These are phyloP conservation scores for Mimosa bimucronata DNA, from an alignment of 306 rosid species.

Conservation along the genomic window DNA sequence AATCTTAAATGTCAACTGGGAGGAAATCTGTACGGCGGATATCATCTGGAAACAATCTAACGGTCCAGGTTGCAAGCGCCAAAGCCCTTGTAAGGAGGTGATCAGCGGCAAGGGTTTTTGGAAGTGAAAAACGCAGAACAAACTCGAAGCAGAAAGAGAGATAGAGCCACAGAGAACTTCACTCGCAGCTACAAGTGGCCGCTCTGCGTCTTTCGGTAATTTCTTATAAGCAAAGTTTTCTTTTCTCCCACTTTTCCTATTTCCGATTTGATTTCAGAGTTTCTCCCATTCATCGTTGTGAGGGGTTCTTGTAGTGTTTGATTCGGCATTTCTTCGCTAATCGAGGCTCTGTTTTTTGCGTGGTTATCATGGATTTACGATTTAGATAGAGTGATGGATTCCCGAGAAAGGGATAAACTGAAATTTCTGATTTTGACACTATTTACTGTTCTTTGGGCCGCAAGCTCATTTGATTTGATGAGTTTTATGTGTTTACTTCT, in stretches of 20 bases:
- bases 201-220: slow-evolving; percentile 25
- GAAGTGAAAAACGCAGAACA: background rate
- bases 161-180: slow-evolving; percentile 8
- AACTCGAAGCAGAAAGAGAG: slow-evolving; percentile 7
- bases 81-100: slow-evolving; percentile 33
- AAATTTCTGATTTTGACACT: background rate
- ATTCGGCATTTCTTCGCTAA: background rate
- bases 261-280: slow-evolving; percentile 11
- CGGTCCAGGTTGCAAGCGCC: background rate
- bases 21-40: background rate
- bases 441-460: background rate
- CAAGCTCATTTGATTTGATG: background rate
- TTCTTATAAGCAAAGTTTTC: slow-evolving; percentile 31
- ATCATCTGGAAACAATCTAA: background rate
- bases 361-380: slow-evolving; percentile 11
- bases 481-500: background rate
- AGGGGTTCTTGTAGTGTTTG: background rate
- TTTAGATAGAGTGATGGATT: background rate
- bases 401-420: slow-evolving; percentile 1
- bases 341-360: slow-evolving; percentile 21
- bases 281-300: background rate
- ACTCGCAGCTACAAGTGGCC: background rate
- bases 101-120: slow-evolving; percentile 19
- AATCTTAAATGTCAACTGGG: background rate
- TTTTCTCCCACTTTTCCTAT: background rate